Evolutionary conservation across 305 asterid species (phyloP), one percentile per base, ranked within the genome.

Genomic region (Petunia hybrid): DNA sequence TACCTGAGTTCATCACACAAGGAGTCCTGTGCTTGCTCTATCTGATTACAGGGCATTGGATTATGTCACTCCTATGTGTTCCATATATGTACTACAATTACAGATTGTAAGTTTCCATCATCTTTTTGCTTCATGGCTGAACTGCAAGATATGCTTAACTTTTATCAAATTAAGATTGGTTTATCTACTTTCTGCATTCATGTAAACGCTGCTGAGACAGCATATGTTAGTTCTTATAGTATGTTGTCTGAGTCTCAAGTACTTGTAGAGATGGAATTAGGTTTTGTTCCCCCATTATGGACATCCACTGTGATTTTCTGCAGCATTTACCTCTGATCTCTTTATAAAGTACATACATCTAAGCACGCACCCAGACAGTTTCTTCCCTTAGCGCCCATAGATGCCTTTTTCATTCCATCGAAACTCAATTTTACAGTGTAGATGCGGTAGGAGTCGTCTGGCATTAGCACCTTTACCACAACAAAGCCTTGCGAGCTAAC

Each of bases 21-120:
- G 99, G 94, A 85, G 92, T 89, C 81, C 73, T 95, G 39, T 90
- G 92, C 88, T 71, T 89, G 82, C 92, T 93, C 78, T 93, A 90
- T 88, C 93, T 95, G 53, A 61, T 91, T 53, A 91, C 98, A 0
- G 98, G 98, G 74, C 98, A 95, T 84, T 95, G 98, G 99, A 22
- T 87, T 81, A 92, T 93, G 95, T 86, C 94, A 10, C 88, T 95
- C 78, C 89, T 93, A 67, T 86, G 95, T 82, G 80, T 88, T 83
- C 99, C 98, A 1, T 90, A 89, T 85, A 84, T 89, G 70, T 95
- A 88, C 92, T 93, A 91, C 92, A 93, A 92, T 68, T 85, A 91
- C 78, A 87, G 90, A 89, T 81, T 93, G 99, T 95, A 89, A 95
- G 99, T 83, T 79, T 53, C 64, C 43, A 14, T 38, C 35, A 38